Percentiles rank a stretch among this genome's conserved stretches.
Evolutionary conservation across 2,329 filamentous ascomycete species (phyloP).

Genomic region (Pseudogymnoascus sp.): DNA sequence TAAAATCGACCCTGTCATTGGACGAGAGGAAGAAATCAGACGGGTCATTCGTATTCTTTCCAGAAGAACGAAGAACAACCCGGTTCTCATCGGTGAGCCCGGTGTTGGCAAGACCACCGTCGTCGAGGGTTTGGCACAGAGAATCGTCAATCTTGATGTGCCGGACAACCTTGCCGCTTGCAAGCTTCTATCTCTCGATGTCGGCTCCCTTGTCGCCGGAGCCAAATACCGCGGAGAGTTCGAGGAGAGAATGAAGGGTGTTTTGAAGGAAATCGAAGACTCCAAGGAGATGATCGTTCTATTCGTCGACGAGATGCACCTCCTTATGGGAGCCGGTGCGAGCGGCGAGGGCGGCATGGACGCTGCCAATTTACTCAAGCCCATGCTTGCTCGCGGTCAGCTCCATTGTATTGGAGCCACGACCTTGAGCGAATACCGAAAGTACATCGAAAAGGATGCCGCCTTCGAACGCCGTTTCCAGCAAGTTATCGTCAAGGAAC

Average conservation of each 20-base stretch:
- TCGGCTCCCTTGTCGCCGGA: conserved; percentile 88
- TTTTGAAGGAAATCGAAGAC: conserved; percentile 91
- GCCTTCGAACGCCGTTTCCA: conserved; percentile 98
- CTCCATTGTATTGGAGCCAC: conserved; percentile 97
- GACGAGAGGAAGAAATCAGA: conserved; percentile 90
- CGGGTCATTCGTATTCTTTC: conserved; percentile 87
- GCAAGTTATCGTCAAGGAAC: conserved; percentile 95
- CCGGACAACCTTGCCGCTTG: conserved; percentile 91
- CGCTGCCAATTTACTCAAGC: conserved; percentile 93
- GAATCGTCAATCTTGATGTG: conserved; percentile 94
- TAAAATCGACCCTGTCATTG: conserved; percentile 96
- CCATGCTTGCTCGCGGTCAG: conserved; percentile 93
- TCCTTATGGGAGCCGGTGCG: conserved; percentile 93
- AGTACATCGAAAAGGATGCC: conserved; percentile 98
- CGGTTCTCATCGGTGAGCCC: conserved; percentile 92
- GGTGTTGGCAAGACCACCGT: conserved; percentile 98
- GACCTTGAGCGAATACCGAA: conserved; percentile 89
- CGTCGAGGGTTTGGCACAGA: conserved; percentile 87
- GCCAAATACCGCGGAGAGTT: conserved; percentile 99
- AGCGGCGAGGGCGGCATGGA: conserved; percentile 98
- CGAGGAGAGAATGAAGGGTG: conserved; percentile 98
- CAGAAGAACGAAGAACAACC: conserved; percentile 95
- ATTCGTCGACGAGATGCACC: conserved; percentile 97
- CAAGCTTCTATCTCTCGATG: conserved; percentile 88
- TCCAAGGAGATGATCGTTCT: conserved; percentile 95